Evolutionary conservation across 352 stramenopile species (phyloP), one percentile per base, ranked within the genome.

Genomic region (Blastocystis sp.): DNA sequence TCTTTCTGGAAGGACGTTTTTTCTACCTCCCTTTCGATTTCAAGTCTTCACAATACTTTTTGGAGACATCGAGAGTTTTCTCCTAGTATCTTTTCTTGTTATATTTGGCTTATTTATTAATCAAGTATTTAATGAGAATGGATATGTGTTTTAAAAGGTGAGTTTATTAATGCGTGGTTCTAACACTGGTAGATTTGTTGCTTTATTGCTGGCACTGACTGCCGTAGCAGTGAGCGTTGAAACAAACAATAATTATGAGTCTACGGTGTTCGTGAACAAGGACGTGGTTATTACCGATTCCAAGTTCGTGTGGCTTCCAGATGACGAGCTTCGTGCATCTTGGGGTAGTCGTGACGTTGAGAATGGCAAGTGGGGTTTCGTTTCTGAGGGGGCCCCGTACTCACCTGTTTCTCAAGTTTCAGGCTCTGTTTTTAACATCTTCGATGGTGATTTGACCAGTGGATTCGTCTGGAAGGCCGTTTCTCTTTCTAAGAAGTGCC

Each of bases 41-140:
- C 48, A 37, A 64, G 53, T 68, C 30, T 84, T 5, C 53, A 54
- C 22, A 66, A 51, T 53, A 66, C 33, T 84, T 48, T 84, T 54
- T 53, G 68, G 53, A 69, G 22, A 84, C 73, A 84, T 51, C 37
- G 33, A 64, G 73, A 68, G 73, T 64, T 66, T 27, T 27, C 53
- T 68, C 73, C 68, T 66, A 54, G 24, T 62, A 69, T 84, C 73
- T 84, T 68, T 84, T 84, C 73, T 84, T 84, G 73, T 84, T 84
- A 44, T 84, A 42, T 84, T 84, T 64, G 30, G 40, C 59, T 69
- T 53, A 19, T 22, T 40, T 48, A 56, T 68, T 64, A 6, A 64
- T 68, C 15, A 84, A 69, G 42, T 22, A 40, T 24, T 42, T 68
- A 84, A 68, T 84, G 68, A 42, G 73, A 84, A 84, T 58, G 73